These are phyloP conservation scores for Penicillium brasilianum DNA, from an alignment of 2,329 filamentous ascomycete genomes.

Conservation along the genomic window DNA sequence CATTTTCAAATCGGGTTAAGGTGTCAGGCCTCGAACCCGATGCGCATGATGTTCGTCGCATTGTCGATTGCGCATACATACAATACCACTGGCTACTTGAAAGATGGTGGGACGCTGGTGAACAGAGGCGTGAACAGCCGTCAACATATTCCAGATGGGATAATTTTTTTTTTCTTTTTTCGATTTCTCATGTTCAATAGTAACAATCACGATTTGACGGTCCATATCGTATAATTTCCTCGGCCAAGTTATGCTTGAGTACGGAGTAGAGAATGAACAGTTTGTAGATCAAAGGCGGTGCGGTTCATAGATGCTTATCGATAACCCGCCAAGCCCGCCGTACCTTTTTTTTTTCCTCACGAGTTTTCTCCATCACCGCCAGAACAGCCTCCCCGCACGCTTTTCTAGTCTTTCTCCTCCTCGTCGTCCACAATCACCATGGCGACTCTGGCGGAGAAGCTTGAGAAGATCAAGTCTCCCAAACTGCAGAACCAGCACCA, in stretches of 20 bases:
- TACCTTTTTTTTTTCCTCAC: conserved; percentile 41
- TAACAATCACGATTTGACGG: conserved; percentile 11
- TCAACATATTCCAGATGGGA: conserved; percentile 3
- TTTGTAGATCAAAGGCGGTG: not conserved
- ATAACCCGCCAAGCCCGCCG: conserved; percentile 38
- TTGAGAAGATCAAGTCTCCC: conserved; percentile 96
- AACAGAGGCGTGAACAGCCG: not conserved
- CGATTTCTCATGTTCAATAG: conserved; percentile 4
- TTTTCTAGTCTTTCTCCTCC: conserved; percentile 29
- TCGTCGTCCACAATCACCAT: conserved; percentile 45
- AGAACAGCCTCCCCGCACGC: conserved; percentile 30
- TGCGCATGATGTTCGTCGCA: not conserved
- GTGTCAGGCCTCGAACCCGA: not conserved
- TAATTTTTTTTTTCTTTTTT: not conserved
- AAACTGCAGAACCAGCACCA: conserved; percentile 95
- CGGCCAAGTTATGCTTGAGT: not conserved
- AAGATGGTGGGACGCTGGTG: conserved; percentile 5
- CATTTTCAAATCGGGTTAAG: not conserved
- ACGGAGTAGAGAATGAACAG: not conserved
- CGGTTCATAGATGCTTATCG: conserved; percentile 28
- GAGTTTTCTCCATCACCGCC: conserved; percentile 35
- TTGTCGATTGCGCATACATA: not conserved
- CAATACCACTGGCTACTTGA: not conserved
- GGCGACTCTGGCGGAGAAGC: conserved; percentile 80
- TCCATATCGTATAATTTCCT: not conserved